phyloP scores from a whole-genome alignment of 495 filamentous ascomycete genomes.

The Penicillium atrosanguineum region DNA sequence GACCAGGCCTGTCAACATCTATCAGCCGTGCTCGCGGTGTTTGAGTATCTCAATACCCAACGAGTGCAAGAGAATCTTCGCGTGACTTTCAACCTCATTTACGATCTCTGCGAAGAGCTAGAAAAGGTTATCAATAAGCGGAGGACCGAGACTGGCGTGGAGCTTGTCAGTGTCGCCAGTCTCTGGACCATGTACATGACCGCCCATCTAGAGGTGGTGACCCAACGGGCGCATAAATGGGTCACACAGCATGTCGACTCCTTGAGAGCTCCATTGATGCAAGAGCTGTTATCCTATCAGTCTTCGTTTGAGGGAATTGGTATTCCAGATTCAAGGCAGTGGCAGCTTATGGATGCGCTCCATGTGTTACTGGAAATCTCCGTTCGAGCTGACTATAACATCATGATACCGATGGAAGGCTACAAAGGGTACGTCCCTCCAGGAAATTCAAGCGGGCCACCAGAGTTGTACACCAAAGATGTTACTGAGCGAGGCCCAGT shows the following conservation, averaged over 20 bases:
- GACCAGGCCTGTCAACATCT: not conserved
- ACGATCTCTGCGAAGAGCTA: slow-evolving; percentile 18
- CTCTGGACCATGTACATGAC: slow-evolving; percentile 31
- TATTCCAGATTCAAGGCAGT: slow-evolving; percentile 13
- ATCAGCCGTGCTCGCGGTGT: slow-evolving; percentile 26
- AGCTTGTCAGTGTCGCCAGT: slow-evolving; percentile 13
- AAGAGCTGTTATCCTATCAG: slow-evolving; percentile 1
- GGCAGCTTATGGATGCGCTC: not conserved
- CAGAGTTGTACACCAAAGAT: slow-evolving; percentile 1
- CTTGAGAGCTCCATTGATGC: slow-evolving; percentile 19
- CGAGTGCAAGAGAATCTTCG: slow-evolving; percentile 21
- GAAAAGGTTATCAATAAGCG: slow-evolving; percentile 22
- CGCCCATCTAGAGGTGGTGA: slow-evolving; percentile 24
- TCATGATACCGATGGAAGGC: slow-evolving; percentile 26
- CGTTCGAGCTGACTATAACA: slow-evolving; percentile 19
- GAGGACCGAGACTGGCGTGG: not conserved
- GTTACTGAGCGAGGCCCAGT: slow-evolving; percentile 1
- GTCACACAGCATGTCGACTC: slow-evolving; percentile 20
- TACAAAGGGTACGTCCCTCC: slow-evolving; percentile 18
- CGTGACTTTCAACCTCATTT: slow-evolving; percentile 30
- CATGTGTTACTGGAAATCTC: slow-evolving; percentile 1
- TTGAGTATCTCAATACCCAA: slow-evolving; percentile 27
- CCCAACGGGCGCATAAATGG: slow-evolving; percentile 30
- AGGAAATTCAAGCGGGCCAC: not conserved
- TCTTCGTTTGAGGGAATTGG: not conserved